Conservation (phyloP, 257 asterid genomes). For the Cynanchum wilfordii region DNA sequence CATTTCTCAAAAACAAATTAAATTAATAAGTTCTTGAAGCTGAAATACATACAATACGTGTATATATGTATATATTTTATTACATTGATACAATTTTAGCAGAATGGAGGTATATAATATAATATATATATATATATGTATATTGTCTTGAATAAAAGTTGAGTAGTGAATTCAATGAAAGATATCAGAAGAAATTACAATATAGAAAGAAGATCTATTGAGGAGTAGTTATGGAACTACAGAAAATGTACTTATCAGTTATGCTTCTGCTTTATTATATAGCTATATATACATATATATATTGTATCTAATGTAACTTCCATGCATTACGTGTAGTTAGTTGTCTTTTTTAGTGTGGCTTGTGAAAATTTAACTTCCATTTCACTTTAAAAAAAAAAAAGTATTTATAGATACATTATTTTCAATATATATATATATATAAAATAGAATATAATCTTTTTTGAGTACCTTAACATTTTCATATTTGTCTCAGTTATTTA, state of each 20-base stretch:
- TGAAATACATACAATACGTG: too few relatives aligned
- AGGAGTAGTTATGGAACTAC: slow-evolving; percentile 35
- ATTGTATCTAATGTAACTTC: background rate
- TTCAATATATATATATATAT: too few relatives aligned
- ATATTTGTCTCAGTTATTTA: background rate
- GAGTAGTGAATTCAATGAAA: background rate
- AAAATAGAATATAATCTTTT: too few relatives aligned
- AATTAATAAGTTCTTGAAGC: background rate
- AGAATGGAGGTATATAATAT: too few relatives aligned
- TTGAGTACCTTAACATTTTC: background rate
- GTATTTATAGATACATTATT: too few relatives aligned
- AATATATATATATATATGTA: too few relatives aligned
- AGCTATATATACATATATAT: too few relatives aligned
- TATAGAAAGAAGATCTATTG: slow-evolving; percentile 24
- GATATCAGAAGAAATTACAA: background rate
- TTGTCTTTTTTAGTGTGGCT: background rate
- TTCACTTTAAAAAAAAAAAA: too few relatives aligned
- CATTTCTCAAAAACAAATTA: background rate
- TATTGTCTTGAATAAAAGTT: too few relatives aligned
- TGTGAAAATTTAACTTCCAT: background rate
- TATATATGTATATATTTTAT: too few relatives aligned
- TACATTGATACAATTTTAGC: background rate
- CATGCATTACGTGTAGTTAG: background rate
- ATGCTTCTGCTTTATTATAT: background rate
- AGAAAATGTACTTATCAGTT: slow-evolving; percentile 18